Base-by-base conservation (phyloP, 2,329 filamentous ascomycete genomes). In the Fusarium stilboides region DNA sequence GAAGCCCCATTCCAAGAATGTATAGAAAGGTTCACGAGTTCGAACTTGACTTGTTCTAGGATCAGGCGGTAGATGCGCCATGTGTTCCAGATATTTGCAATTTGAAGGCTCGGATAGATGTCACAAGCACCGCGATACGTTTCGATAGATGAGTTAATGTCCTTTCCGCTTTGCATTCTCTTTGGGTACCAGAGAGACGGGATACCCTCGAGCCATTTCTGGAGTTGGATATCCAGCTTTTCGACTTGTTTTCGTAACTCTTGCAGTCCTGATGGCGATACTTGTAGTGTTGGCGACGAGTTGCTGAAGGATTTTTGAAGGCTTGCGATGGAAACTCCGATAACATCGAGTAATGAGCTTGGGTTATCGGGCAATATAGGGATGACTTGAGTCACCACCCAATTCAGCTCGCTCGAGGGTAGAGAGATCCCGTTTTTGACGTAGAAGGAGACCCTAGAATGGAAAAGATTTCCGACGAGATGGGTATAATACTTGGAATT, bases 61-160 rank as follows among this genome's bases (percentile, higher is more conserved):
- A 65, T 43, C 3, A 71, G 26, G 8, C 46, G 9, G 19, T 71
- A 68, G 0, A 70, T 52, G 2, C 68, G 67, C 67, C 60, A 71
- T 0, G 54, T n/a, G 14, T 57, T 71, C 68, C 68, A 71, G 2
- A 71, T 70, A 5, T 62, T 71, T 0, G 68, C 64, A 13, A 70
- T 62, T 4, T 71, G 68, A 6, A 68, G 39, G 19, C 59, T 68
- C 1, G 57, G 68, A 14, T 70, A 70, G 0, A 68, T n/a, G 12
- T 65, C 54, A 1, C 55, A 40, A 1, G 3, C 15, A 9, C 10
- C 42, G 0, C 40, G 22, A 4, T 70, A 71, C 0, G 33, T 13
- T 2, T 10, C 2, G 4, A 51, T 12, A 1, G 51, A 28, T 12
- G 17, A 0, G 2, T 19, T 1, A 1, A 58, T 15, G 3, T 13